These are phyloP conservation scores for Candida sp. DNA, from an alignment of 1,139 yeast species.

Conservation along the genomic window DNA sequence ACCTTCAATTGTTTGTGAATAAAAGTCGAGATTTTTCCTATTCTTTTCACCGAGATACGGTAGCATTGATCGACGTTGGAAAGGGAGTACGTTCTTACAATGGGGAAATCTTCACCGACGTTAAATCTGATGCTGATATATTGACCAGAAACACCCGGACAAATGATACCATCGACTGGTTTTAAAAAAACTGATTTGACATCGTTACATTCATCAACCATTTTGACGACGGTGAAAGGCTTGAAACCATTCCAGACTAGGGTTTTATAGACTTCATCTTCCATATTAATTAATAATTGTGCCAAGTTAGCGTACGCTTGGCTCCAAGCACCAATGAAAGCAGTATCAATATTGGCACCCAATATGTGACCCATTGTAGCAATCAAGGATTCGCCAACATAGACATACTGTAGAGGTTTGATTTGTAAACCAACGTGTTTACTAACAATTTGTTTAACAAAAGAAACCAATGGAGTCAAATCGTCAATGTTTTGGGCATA, in stretches of 20 bases:
- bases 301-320: conserved; percentile 67
- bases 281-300: conserved; percentile 54
- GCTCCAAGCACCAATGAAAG: conserved; percentile 62
- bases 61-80: conserved; percentile 35
- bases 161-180: conserved; percentile 43
- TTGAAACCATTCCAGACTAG: conserved; percentile 57
- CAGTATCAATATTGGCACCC: conserved; percentile 50
- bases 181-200: conserved; percentile 52
- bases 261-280: conserved; percentile 41
- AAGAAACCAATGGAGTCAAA: conserved; percentile 47
- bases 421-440: conserved; percentile 68
- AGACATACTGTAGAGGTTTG: conserved; percentile 60
- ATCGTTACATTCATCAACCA: conserved; percentile 41
- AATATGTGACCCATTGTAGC: conserved; percentile 52
- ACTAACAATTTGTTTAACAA: conserved; percentile 58
- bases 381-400: conserved; percentile 57
- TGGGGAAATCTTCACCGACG: conserved; percentile 24
- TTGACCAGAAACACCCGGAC: conserved; percentile 52
- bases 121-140: conserved; percentile 52
- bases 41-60: conserved; percentile 50
- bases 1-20: conserved; percentile 47
- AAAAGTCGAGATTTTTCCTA: conserved; percentile 52
- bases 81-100: conserved; percentile 53
- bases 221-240: conserved; percentile 42
- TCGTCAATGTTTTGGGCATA: conserved; percentile 67